phyloP scores from a whole-genome alignment of 352 stramenopile genomes.

The Globisporangium recalcitrans region DNA sequence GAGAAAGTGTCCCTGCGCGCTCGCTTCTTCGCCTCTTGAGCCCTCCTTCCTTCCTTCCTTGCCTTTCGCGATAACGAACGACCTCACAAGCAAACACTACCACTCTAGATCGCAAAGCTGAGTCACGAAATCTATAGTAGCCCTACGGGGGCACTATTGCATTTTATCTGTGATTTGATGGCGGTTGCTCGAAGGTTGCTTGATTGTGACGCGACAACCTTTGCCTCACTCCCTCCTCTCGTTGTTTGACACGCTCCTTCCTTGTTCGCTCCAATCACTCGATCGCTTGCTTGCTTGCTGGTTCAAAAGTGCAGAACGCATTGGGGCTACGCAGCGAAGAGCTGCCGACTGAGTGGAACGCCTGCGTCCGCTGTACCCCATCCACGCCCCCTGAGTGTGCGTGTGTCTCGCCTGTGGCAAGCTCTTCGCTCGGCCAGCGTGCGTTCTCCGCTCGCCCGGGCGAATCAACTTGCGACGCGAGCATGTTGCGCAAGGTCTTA shows the following conservation, averaged over 20 bases:
- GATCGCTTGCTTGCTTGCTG: slow-evolving; percentile 9
- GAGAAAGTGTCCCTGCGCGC: not conserved
- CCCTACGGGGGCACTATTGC: not conserved
- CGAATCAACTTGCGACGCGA: not conserved
- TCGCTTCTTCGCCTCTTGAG: not conserved
- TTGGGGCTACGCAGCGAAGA: too few species aligned
- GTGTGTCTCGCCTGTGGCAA: not conserved
- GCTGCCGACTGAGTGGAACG: not conserved
- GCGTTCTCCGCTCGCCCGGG: slow-evolving; percentile 1
- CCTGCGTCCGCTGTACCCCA: not conserved
- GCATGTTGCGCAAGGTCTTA: slow-evolving; percentile 18
- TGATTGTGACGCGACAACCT: slow-evolving; percentile 1
- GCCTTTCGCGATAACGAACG: not conserved
- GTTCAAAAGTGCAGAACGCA: slow-evolving; percentile 9
- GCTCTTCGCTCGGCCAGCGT: not conserved
- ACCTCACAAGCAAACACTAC: not conserved
- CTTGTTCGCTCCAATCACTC: not conserved
- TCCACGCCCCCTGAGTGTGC: not conserved
- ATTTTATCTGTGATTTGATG: too few species aligned
- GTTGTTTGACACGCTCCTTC: slow-evolving; percentile 20
- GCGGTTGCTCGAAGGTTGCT: not conserved
- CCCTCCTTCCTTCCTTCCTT: not conserved
- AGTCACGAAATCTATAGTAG: not conserved
- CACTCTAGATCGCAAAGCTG: not conserved
- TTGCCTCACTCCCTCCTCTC: not conserved